phyloP scores from a whole-genome alignment of 148 eudicot species.

The Silene latifolia region DNA sequence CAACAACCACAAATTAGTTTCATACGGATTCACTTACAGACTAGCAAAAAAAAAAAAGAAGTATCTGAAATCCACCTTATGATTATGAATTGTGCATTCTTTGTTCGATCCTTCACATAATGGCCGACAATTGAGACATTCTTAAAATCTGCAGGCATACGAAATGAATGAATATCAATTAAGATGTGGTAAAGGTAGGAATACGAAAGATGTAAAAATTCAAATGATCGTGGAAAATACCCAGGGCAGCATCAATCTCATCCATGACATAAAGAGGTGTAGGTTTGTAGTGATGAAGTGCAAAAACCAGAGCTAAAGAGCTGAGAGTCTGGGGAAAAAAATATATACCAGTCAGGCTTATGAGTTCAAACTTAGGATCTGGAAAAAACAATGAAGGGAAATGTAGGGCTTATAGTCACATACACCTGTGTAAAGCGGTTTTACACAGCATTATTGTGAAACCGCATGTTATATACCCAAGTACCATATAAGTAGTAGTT shows the following conservation, averaged over 20 bases:
- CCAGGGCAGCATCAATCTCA: conserved; percentile 97
- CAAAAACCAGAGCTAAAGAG: conserved; percentile 93
- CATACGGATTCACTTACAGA: neutral
- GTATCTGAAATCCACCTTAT: conserved; percentile 52
- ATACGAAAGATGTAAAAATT: neutral
- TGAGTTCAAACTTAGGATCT: neutral
- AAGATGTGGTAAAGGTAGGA: neutral
- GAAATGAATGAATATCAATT: conserved; percentile 3
- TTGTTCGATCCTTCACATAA: conserved; percentile 93
- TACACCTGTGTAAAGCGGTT: too few species aligned
- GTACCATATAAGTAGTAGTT: too few species aligned
- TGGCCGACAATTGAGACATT: conserved; percentile 98
- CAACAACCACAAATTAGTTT: neutral
- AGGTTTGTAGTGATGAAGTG: conserved; percentile 97
- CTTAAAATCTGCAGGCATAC: conserved; percentile 65
- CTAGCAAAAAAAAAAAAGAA: neutral
- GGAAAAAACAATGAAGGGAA: neutral
- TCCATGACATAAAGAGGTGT: conserved; percentile 98
- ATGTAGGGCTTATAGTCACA: neutral
- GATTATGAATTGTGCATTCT: conserved; percentile 91
- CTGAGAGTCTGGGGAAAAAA: conserved; percentile 69
- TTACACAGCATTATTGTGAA: too few species aligned
- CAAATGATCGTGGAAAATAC: conserved; percentile 30
- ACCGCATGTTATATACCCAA: too few species aligned
- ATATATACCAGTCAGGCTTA: neutral